These are phyloP conservation scores for Xylariaceae sp. DNA, from an alignment of 2,329 filamentous ascomycete species.

Conservation along the genomic window DNA sequence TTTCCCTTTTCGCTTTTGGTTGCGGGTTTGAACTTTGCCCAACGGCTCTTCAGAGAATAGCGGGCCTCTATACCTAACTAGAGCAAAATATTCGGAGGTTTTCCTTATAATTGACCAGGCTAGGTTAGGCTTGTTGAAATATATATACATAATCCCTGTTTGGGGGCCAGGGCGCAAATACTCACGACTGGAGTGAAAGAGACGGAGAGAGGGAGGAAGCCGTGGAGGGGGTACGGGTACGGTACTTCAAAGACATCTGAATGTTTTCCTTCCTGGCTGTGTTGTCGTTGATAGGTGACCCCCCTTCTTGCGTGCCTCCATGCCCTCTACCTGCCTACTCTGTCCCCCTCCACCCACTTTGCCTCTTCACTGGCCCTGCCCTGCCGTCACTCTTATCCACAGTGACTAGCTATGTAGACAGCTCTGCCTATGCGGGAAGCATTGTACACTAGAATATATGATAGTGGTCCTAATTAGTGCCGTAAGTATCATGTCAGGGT, in stretches of 20 bases:
- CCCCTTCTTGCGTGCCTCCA: slow-evolving; percentile 43
- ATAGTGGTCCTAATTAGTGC: slow-evolving; percentile 32
- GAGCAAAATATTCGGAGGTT: slow-evolving; percentile 53
- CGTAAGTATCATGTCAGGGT: slow-evolving; percentile 32
- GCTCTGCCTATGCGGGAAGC: slow-evolving; percentile 33
- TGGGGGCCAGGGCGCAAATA: slow-evolving; percentile 43
- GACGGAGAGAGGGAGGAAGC: slow-evolving; percentile 12
- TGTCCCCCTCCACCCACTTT: slow-evolving; percentile 39
- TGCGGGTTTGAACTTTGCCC: slow-evolving; percentile 51
- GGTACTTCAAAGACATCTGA: slow-evolving; percentile 42
- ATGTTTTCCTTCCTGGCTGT: slow-evolving; percentile 31
- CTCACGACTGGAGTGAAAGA: slow-evolving; percentile 40
- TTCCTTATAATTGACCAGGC: slow-evolving; percentile 51
- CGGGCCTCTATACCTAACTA: slow-evolving; percentile 45
- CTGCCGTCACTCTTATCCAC: slow-evolving; percentile 40
- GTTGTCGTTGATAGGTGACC: slow-evolving; percentile 28
- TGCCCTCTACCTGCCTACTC: slow-evolving; percentile 44
- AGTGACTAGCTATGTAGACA: slow-evolving; percentile 35
- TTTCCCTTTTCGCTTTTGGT: slow-evolving; percentile 49
- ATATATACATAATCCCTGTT: slow-evolving; percentile 39
- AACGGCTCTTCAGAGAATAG: slow-evolving; percentile 56
- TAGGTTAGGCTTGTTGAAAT: slow-evolving; percentile 21
- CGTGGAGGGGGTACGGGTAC: slow-evolving; percentile 39
- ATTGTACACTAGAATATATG: slow-evolving; percentile 31
- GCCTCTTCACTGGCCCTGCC: slow-evolving; percentile 30